Conservation (phyloP, 2,329 filamentous ascomycete species). For the Leptographium lundbergii region DNA sequence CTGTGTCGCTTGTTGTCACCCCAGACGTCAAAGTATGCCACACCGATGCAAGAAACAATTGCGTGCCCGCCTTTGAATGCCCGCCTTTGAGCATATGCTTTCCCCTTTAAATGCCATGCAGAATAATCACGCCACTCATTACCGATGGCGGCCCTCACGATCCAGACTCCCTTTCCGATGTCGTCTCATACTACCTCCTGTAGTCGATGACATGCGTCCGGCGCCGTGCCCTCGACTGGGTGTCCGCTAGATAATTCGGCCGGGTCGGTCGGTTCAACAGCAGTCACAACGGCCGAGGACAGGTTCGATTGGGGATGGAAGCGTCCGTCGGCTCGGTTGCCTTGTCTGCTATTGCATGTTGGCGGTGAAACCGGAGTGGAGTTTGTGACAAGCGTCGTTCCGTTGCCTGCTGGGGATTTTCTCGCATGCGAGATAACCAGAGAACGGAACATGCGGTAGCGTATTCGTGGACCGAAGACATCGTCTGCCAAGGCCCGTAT, state of each 20-base stretch:
- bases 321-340: constrained; percentile 1
- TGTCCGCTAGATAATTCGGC: not conserved
- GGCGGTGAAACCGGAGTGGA: not conserved
- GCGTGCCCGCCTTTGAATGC: not conserved
- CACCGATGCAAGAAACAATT: not conserved
- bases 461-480: not conserved
- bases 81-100: not conserved
- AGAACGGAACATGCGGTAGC: not conserved
- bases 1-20: not conserved
- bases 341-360: not conserved
- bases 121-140: not conserved
- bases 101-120: not conserved
- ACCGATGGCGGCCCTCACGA: not conserved
- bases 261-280: not conserved
- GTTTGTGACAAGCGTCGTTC: not conserved
- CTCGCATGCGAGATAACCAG: not conserved
- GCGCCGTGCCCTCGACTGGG: too few species aligned
- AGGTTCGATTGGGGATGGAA: constrained; percentile 1
- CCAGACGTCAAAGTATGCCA: not conserved
- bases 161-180: not conserved
- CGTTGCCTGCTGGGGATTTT: not conserved
- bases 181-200: not conserved
- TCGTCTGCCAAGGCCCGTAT: constrained; percentile 15
- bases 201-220: not conserved
- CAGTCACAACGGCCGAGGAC: not conserved